Evolutionary conservation across 305 asterid species (phyloP).

Genomic region (Fraxinus platypoda): DNA sequence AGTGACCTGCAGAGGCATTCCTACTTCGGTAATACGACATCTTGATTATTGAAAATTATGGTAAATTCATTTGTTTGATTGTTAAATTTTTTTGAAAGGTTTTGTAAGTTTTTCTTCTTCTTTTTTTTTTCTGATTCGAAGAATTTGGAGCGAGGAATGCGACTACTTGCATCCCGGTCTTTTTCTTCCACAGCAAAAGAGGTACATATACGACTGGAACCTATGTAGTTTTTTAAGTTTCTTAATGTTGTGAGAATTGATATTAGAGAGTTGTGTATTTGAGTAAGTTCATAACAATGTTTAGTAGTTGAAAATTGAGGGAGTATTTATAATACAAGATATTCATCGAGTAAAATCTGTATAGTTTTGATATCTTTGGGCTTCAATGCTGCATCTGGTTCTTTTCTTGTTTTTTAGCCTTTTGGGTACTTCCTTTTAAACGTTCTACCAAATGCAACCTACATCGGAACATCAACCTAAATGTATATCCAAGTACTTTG

Average conservation of each 20-base stretch:
- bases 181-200: slow-evolving; percentile 42
- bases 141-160: slow-evolving; percentile 18
- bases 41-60: neutral
- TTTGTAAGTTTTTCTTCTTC: neutral
- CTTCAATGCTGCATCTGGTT: neutral
- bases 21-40: slow-evolving; percentile 26
- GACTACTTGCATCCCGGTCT: slow-evolving; percentile 32
- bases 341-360: neutral
- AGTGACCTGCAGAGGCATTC: slow-evolving; percentile 21
- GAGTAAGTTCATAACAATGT: neutral
- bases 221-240: neutral
- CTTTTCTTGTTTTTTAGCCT: neutral
- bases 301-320: neutral
- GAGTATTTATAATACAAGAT: neutral
- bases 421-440: neutral
- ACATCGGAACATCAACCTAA: neutral
- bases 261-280: neutral
- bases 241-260: neutral
- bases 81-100: neutral
- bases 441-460: neutral
- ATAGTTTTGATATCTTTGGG: neutral
- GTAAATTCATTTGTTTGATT: neutral
- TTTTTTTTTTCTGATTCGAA: neutral
- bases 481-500: neutral
- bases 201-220: slow-evolving; percentile 18